Conservation (phyloP, 2,329 filamentous ascomycete species). For the Beauveria pseudobassiana region DNA sequence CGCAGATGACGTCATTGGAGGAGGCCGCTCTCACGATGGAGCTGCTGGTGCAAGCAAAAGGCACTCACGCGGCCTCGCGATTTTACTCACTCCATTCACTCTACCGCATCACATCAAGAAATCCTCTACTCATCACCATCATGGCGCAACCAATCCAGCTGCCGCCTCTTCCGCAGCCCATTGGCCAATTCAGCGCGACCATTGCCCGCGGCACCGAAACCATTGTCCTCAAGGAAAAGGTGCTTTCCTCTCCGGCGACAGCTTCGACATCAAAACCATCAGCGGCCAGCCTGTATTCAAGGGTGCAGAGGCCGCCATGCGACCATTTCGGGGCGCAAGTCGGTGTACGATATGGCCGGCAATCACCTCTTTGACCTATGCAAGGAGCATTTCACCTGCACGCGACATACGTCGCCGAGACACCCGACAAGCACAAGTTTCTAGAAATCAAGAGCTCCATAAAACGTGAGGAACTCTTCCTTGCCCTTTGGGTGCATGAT, state of each 20-base stretch:
- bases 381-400: slow-evolving; percentile 46
- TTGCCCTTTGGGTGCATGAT: too few species aligned
- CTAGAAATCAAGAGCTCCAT: slow-evolving; percentile 50
- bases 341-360: slow-evolving; percentile 43
- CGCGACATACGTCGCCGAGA: slow-evolving; percentile 43
- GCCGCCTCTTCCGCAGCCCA: slow-evolving; percentile 21
- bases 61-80: not conserved
- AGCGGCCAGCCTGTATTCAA: slow-evolving; percentile 47
- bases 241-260: slow-evolving; percentile 57
- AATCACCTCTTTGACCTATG: slow-evolving; percentile 51
- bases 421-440: slow-evolving; percentile 36
- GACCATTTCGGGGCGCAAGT: slow-evolving; percentile 47
- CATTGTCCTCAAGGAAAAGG: slow-evolving; percentile 52
- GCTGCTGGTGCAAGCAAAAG: too few species aligned
- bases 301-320: slow-evolving; percentile 47
- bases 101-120: too few species aligned
- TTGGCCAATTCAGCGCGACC: slow-evolving; percentile 34
- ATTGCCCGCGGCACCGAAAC: slow-evolving; percentile 35
- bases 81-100: too few species aligned
- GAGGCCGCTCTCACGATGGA: not conserved
- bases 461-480: slow-evolving; percentile 32
- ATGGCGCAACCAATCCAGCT: slow-evolving; percentile 17
- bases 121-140: too few species aligned
- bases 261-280: slow-evolving; percentile 52
- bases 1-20: not conserved